These are phyloP conservation scores for Phytophthora crassamura DNA, from an alignment of 352 stramenopile species.

Conservation along the genomic window DNA sequence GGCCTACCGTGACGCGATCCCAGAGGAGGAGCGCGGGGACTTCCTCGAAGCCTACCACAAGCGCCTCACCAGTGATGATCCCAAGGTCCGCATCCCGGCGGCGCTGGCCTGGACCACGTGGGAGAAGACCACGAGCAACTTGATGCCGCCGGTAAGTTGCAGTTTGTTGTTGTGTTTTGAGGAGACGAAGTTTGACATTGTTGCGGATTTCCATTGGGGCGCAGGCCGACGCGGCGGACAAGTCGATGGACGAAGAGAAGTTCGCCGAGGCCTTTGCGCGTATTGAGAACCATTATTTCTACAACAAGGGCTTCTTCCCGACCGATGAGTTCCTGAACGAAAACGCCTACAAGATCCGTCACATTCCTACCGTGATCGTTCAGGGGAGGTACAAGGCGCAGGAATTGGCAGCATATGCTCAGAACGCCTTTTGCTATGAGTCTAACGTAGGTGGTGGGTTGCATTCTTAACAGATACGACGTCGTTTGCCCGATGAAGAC, in stretches of 20 bases:
- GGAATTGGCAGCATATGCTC: no score
- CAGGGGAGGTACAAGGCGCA: constrained; percentile 70
- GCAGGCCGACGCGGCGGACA: constrained; percentile 64
- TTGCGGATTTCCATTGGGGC: not conserved
- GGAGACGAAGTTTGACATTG: no score
- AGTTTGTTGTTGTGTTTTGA: not conserved
- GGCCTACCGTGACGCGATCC: constrained; percentile 88
- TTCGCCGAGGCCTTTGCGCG: constrained; percentile 92
- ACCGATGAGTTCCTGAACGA: constrained; percentile 89
- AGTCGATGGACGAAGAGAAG: constrained; percentile 81
- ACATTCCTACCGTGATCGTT: constrained; percentile 93
- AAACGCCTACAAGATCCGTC: constrained; percentile 90
- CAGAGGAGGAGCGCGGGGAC: constrained; percentile 80
- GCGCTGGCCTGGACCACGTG: constrained; percentile 92
- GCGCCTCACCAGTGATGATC: constrained; percentile 87
- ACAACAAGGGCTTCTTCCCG: constrained; percentile 92
- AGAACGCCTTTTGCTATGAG: no score
- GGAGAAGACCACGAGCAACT: constrained; percentile 90
- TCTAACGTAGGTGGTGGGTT: not conserved
- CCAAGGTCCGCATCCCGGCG: constrained; percentile 80
- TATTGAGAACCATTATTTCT: constrained; percentile 95
- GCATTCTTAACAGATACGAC: constrained; percentile 68
- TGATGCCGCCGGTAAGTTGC: constrained; percentile 65
- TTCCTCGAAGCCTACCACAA: constrained; percentile 91
- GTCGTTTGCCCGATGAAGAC: constrained; percentile 90